Base-by-base conservation (phyloP, 257 asterid genomes). In the Ilex asprella region DNA sequence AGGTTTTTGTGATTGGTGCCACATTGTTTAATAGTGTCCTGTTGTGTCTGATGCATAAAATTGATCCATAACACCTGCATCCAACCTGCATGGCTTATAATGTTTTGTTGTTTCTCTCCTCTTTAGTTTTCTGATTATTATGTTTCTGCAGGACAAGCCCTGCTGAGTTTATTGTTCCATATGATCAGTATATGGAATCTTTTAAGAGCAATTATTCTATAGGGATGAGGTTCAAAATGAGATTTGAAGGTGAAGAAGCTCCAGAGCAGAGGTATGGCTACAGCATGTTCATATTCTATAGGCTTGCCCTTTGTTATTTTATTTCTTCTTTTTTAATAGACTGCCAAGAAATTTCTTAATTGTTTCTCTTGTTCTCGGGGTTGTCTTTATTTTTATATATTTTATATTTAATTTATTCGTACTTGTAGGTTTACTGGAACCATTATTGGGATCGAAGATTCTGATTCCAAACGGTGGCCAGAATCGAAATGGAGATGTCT, bases 221-320 rank as follows among this genome's bases (percentile, higher is more conserved):
- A 59, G 99, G 97, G 56, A 92, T 86, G 99, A 77, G 99, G 82
- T 92, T 92, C 57, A 92, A 86, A 73, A 92, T 92, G 99, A 80
- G 95, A 74, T 92, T 92, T 10, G 99, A 92, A 89, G 99, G 99
- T 63, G 99, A 92, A 82, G 99, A 92, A 79, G 89, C 99, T 59
- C 99, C 97, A 35, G 99, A 92, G 75, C 98, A 88, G 82, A 86
- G 98, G 98, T 91, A 76, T 60, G 54, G 51, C 41, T 35, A 3
- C 55, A 47, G 47, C 44, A 13, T 65, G 41, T 60, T 35, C 7
- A 35, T 35, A 35, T 35, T 35, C 5, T 8, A 3, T 4, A 35
- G 8, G 41, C 41, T 35, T 0, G 2, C 41, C 41, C 2, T 8
- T 8, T 35, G 0, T 21, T 21, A 21, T 21, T 21, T 21, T 21